These are phyloP conservation scores for Xylaria arbuscula DNA, from an alignment of 2,329 filamentous ascomycete species.

Conservation along the genomic window DNA sequence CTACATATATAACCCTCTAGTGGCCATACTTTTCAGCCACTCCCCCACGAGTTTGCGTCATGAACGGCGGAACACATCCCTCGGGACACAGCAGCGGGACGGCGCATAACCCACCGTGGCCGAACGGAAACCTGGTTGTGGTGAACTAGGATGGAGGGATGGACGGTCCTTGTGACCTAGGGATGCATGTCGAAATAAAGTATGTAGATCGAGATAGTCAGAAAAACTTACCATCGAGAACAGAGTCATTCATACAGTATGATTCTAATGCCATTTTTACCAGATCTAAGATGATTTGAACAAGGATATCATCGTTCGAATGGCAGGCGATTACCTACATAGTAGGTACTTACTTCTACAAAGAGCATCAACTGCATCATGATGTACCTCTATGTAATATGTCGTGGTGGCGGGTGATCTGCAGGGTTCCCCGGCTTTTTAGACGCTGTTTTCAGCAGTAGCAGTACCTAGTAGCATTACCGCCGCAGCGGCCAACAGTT, in stretches of 20 bases:
- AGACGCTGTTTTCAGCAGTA: conserved; percentile 34
- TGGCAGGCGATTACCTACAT: no score
- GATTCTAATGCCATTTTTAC: no score
- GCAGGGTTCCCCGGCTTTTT: conserved; percentile 39
- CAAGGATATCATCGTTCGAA: no score
- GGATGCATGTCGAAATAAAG: background rate
- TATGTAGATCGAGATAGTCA: no score
- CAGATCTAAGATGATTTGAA: no score
- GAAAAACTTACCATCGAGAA: no score
- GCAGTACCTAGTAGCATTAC: conserved; percentile 22
- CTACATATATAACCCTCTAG: background rate
- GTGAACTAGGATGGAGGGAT: conserved; percentile 4
- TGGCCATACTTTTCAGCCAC: background rate
- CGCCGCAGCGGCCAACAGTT: conserved; percentile 27
- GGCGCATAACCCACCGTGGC: conserved; percentile 19
- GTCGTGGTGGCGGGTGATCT: conserved; percentile 36
- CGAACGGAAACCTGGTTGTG: background rate
- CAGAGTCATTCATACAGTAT: no score
- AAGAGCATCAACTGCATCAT: no score
- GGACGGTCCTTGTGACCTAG: conserved; percentile 1
- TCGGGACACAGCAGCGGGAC: conserved; percentile 21
- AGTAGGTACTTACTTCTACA: no score
- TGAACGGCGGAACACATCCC: conserved; percentile 22
- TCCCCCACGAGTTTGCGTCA: conserved; percentile 28
- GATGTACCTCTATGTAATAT: conserved; percentile 8